These are phyloP conservation scores for Heliamphora exappendiculata DNA, from an alignment of 148 eudicot species.

Conservation along the genomic window DNA sequence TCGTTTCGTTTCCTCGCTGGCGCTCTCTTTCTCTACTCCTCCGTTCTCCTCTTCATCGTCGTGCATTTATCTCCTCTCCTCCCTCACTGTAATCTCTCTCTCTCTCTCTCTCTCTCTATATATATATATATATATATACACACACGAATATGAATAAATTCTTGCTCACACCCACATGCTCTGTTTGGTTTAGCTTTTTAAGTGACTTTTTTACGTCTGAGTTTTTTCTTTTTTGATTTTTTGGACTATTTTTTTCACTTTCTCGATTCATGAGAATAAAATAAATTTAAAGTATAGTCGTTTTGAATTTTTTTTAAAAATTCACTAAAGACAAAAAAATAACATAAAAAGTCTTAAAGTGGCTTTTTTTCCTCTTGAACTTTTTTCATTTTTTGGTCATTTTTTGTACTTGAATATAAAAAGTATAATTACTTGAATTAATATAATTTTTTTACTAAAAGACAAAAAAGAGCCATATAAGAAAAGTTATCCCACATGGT, in stretches of 20 bases:
- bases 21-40: slow-evolving; percentile 33
- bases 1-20: slow-evolving; percentile 29
- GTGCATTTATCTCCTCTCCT: slow-evolving; percentile 7
- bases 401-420: too few species aligned
- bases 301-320: too few species aligned
- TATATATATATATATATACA: neutral
- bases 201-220: too few species aligned
- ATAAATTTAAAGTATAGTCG: neutral
- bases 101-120: slow-evolving; percentile 4
- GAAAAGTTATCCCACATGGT: too few species aligned
- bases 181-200: too few species aligned
- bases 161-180: neutral
- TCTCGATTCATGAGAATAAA: neutral
- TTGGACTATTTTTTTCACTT: neutral
- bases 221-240: neutral
- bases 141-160: too few species aligned
- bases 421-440: neutral
- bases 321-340: too few species aligned
- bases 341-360: too few species aligned
- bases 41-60: slow-evolving; percentile 20
- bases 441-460: neutral
- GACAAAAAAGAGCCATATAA: too few species aligned
- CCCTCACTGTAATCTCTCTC: slow-evolving; percentile 11
- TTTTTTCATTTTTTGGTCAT: too few species aligned
- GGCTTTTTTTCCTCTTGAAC: too few species aligned